Percentiles rank a stretch among this genome's conserved stretches.
These are phyloP conservation scores for Heliocybe sulcata DNA, from an alignment of 1,284 basidiomycete species.

Conservation along the genomic window DNA sequence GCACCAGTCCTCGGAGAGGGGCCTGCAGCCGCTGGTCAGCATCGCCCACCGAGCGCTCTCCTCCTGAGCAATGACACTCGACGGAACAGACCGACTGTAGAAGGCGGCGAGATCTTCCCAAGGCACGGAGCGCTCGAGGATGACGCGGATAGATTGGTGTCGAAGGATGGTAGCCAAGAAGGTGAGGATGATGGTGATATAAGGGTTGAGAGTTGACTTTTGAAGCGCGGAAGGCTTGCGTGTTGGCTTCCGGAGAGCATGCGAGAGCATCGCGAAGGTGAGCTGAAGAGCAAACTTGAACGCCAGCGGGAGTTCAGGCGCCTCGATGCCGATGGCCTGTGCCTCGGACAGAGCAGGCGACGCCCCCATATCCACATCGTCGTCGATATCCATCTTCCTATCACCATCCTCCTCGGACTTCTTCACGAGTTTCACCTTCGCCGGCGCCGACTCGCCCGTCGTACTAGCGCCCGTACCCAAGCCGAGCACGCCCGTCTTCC, in stretches of 20 bases:
- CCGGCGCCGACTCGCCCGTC: conserved; percentile 15
- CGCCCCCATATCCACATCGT: conserved; percentile 17
- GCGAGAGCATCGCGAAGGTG: conserved; percentile 72
- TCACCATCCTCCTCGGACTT: conserved; percentile 32
- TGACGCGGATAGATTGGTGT: conserved; percentile 48
- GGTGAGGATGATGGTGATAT: conserved; percentile 81
- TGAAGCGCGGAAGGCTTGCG: conserved; percentile 51
- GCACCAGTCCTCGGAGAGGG: conserved; percentile 93
- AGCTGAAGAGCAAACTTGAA: conserved; percentile 76
- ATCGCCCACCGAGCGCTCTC: conserved; percentile 31
- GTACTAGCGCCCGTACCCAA: conserved; percentile 23
- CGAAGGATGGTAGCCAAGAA: conserved; percentile 79
- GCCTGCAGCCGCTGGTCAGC: conserved; percentile 57
- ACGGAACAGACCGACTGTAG: conserved; percentile 50
- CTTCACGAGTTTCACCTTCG: conserved; percentile 27
- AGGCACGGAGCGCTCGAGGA: conserved; percentile 75
- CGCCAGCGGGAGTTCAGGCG: conserved; percentile 44
- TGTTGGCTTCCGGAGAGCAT: conserved; percentile 61
- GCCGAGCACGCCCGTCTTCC: conserved; percentile 43
- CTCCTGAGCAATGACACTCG: conserved; percentile 36
- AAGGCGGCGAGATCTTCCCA: conserved; percentile 76
- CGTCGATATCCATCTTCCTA: conserved; percentile 69
- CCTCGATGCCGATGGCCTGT: conserved; percentile 12
- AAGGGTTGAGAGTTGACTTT: conserved; percentile 71
- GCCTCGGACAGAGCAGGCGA: conserved; percentile 33